Conservation (phyloP, 805 yeast species). For the Brettanomyces nanus region DNA sequence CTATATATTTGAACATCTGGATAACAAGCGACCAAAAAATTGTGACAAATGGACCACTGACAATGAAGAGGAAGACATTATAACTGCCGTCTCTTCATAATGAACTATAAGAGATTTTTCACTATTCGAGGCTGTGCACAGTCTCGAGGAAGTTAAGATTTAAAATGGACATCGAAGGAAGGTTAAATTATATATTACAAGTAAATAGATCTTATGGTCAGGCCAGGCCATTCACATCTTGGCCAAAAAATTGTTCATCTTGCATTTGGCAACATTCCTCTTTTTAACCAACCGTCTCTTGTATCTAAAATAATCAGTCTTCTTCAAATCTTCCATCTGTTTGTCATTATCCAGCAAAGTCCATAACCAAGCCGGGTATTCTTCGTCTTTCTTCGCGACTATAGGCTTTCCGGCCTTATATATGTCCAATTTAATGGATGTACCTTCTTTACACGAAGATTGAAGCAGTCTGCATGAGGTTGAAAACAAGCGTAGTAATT, state of each 20-base stretch:
- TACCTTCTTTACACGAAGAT: constrained; percentile 64
- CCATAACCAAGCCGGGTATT: constrained; percentile 97
- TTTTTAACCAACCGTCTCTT: constrained; percentile 67
- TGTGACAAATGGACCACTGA: too few relatives aligned
- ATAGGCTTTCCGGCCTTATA: constrained; percentile 80
- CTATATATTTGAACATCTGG: too few relatives aligned
- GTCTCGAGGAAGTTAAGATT: too few relatives aligned
- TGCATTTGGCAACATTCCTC: constrained; percentile 61
- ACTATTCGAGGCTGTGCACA: too few relatives aligned
- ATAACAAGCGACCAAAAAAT: too few relatives aligned
- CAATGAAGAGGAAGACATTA: too few relatives aligned
- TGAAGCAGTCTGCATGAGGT: constrained; percentile 13
- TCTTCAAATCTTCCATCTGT: constrained; percentile 46
- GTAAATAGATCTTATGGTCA: too few relatives aligned
- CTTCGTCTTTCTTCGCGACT: constrained; percentile 77
- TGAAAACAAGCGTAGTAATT: constrained; percentile 13
- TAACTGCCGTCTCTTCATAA: too few relatives aligned
- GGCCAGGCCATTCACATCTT: too few relatives aligned
- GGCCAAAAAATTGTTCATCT: constrained; percentile 69
- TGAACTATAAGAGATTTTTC: too few relatives aligned
- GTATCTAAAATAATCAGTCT: constrained; percentile 49
- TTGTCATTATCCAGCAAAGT: constrained; percentile 59
- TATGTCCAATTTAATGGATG: constrained; percentile 61
- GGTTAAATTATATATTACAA: too few relatives aligned
- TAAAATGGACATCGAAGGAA: too few relatives aligned